Conservation (phyloP, 768 basidiomycete species). For the Lactarius indigo region DNA sequence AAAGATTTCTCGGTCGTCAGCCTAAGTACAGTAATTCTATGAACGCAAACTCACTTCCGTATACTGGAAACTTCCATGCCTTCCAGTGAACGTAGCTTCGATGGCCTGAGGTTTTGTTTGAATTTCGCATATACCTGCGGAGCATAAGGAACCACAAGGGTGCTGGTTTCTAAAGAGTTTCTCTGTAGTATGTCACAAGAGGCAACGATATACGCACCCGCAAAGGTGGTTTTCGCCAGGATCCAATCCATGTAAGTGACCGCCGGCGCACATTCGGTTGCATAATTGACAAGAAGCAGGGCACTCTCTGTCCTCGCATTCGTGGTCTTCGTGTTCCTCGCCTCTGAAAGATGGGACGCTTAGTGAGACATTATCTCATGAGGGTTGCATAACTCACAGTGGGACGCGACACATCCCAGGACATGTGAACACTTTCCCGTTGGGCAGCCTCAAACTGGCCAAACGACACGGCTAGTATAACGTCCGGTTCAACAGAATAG, state of each 20-base stretch:
- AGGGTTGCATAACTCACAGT: background rate
- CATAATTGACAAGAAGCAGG: slow-evolving; percentile 53
- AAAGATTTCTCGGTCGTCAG: too few species aligned
- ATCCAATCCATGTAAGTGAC: slow-evolving; percentile 51
- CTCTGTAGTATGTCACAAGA: background rate
- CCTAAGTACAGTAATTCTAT: too few species aligned
- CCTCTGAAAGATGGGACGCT: slow-evolving; percentile 35
- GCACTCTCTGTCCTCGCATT: slow-evolving; percentile 50
- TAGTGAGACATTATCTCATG: background rate
- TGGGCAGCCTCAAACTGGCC: background rate
- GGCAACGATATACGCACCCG: slow-evolving; percentile 39
- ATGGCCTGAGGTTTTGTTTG: slow-evolving; percentile 55
- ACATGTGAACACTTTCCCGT: slow-evolving; percentile 3
- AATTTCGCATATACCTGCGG: slow-evolving; percentile 53
- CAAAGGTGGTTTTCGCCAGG: slow-evolving; percentile 47
- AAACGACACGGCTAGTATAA: slow-evolving; percentile 12
- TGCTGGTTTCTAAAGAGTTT: slow-evolving; percentile 44
- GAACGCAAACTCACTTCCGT: slow-evolving; percentile 44
- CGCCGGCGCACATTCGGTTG: slow-evolving; percentile 45
- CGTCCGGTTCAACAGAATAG: too few species aligned
- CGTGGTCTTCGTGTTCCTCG: slow-evolving; percentile 42
- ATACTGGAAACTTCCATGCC: slow-evolving; percentile 56
- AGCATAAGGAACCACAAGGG: slow-evolving; percentile 41
- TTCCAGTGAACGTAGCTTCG: slow-evolving; percentile 57
- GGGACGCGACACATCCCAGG: background rate